These are phyloP conservation scores for Alternaria gaisen DNA, from an alignment of 2,329 filamentous ascomycete species.

Conservation along the genomic window DNA sequence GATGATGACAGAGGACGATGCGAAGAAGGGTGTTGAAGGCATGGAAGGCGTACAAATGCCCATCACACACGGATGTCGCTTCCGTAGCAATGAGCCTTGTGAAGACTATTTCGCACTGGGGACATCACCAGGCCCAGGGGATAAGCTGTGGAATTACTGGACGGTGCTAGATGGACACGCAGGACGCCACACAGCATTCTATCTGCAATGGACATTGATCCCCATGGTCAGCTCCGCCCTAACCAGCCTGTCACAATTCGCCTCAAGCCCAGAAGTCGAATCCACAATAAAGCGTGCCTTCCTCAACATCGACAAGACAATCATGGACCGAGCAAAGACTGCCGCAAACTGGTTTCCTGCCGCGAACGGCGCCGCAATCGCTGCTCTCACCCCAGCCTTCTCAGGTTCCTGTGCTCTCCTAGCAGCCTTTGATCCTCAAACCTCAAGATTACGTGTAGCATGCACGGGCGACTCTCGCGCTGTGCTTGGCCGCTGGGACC, in stretches of 20 bases:
- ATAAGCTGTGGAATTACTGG: conserved; percentile 49
- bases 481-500: conserved; percentile 65
- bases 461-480: conserved; percentile 74
- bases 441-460: conserved; percentile 67
- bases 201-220: conserved; percentile 55
- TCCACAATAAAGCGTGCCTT: conserved; percentile 67
- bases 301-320: conserved; percentile 64
- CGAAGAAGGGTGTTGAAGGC: conserved; percentile 18
- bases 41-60: conserved; percentile 32
- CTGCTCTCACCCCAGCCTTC: conserved; percentile 50
- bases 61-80: conserved; percentile 43
- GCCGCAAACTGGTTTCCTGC: conserved; percentile 53
- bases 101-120: conserved; percentile 46
- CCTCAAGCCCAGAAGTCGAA: conserved; percentile 60
- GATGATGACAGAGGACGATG: conserved; percentile 40
- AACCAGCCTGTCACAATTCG: conserved; percentile 34
- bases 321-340: conserved; percentile 54
- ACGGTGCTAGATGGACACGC: conserved; percentile 63
- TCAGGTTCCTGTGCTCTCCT: conserved; percentile 71
- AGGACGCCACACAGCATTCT: conserved; percentile 55
- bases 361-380: conserved; percentile 39
- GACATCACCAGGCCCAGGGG: conserved; percentile 39
- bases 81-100: conserved; percentile 42
- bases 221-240: conserved; percentile 55
- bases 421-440: conserved; percentile 66